Base-by-base conservation (phyloP, 495 filamentous ascomycete species). In the Cercophora samala region DNA sequence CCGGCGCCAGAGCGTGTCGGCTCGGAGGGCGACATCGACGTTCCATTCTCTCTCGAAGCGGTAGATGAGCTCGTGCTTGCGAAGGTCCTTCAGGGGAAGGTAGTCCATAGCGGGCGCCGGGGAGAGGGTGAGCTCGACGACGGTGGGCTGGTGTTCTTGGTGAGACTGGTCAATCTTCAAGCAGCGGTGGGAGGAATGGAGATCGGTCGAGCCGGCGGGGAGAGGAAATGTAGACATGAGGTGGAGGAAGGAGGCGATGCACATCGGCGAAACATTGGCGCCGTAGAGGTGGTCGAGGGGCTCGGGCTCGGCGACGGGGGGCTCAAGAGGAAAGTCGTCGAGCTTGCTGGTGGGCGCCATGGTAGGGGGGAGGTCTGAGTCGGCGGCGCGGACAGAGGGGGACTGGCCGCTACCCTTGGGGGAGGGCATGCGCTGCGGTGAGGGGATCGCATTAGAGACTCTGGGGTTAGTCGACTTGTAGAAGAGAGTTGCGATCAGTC, bases 31-130 rank as follows among this genome's bases (percentile, higher is more conserved):
- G 11, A 92, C 87, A 72, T 97, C 92, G 37, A 96, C 86, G 70
- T 92, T 92, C 91, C 91, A 95, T 76, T 93, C 90, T 29, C 86
- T 83, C 83, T 95, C 91, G 68, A 93, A 94, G 18, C 87, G 83
- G 82, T 89, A 91, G 66, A 96, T 85, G 54, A 88, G 84, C 79
- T 93, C 91, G 74, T 93, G 88, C 71, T 90, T 89, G 58, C 92
- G 84, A 51, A 93, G 78, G 66, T 90, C 88, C 25, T 80, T 81
- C 42, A 93, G 85, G 3, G 86, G 82, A 54, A 93, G 84, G 66
- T 89, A 92, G 58, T 87, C 82, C 0, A 86, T 85, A 62, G 87
- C 85, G 21, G 89, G 88, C 5, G 86, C 82, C 23, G 89, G 89
- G 6, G 88, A 86, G 70, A 93, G 77, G 1, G 86, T 86, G 67